Evolutionary conservation across 2,329 filamentous ascomycete genomes (phyloP).

Genomic region (Fusarium poae): DNA sequence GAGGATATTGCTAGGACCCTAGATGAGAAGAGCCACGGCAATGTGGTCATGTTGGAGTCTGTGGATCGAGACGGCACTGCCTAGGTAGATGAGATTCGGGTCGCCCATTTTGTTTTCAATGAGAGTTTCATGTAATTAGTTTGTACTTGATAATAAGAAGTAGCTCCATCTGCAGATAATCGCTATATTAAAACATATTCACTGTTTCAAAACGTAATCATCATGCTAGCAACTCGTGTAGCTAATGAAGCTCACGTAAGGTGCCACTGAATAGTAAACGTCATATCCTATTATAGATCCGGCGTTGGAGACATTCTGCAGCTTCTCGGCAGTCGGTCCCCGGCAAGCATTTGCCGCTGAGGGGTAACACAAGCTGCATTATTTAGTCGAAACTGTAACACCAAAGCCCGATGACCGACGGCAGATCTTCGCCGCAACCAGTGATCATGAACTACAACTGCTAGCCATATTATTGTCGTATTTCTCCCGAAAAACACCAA

Average conservation of each 20-base stretch:
- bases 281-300: background rate
- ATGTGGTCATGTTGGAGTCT: slow-evolving; percentile 24
- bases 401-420: slow-evolving; percentile 12
- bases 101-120: background rate
- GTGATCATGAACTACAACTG: background rate
- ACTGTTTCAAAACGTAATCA: too few relatives aligned
- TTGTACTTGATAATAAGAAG: background rate
- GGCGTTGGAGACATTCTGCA: background rate
- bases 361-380: slow-evolving; percentile 13
- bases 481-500: background rate
- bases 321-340: background rate
- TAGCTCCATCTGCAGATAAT: too few relatives aligned
- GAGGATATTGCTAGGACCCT: slow-evolving; percentile 25
- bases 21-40: slow-evolving; percentile 31
- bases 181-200: background rate
- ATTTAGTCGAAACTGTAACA: background rate
- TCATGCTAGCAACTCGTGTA: too few relatives aligned
- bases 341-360: slow-evolving; percentile 14
- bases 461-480: background rate
- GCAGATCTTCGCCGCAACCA: background rate
- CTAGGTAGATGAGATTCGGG: background rate
- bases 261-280: background rate
- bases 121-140: background rate
- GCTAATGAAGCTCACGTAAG: background rate
- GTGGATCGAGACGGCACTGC: slow-evolving; percentile 6